A percentile compares a stretch with the other conserved stretches of the same genome.
Evolutionary conservation across 192 early-diverging fungal genomes (phyloP).

Genomic region (Podila epigama): DNA sequence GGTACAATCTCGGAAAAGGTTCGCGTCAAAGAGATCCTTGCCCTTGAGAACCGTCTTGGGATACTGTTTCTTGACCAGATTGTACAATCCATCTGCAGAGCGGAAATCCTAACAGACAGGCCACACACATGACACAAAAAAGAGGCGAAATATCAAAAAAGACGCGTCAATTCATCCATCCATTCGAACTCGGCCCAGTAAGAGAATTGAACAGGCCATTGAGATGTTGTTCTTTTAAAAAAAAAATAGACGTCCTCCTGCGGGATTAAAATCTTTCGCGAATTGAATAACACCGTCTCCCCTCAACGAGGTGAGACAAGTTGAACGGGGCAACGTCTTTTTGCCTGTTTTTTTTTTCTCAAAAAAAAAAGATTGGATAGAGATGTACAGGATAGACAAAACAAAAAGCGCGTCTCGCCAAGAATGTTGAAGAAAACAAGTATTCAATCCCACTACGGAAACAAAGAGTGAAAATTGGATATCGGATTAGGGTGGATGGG

Average conservation of each 20-base stretch:
- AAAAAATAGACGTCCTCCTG: too few relatives aligned
- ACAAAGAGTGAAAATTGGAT: background rate
- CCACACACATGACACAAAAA: too few relatives aligned
- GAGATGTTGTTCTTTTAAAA: too few relatives aligned
- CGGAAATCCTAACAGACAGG: conserved; percentile 89
- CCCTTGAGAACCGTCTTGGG: conserved; percentile 75
- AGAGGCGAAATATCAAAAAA: too few relatives aligned
- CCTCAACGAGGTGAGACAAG: too few relatives aligned
- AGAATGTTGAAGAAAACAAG: background rate
- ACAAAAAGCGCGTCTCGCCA: background rate
- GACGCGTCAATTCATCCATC: too few relatives aligned
- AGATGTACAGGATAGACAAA: background rate
- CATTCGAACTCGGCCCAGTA: too few relatives aligned
- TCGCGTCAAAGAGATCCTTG: conserved; percentile 87
- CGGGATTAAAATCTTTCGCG: too few relatives aligned
- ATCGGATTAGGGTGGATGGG: background rate
- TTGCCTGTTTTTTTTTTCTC: too few relatives aligned
- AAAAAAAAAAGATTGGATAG: background rate
- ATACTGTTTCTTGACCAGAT: conserved; percentile 78
- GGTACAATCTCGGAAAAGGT: conserved; percentile 72
- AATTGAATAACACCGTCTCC: too few relatives aligned
- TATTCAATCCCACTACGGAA: background rate
- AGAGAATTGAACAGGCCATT: too few relatives aligned
- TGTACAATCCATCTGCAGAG: conserved; percentile 85
- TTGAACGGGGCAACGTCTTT: too few relatives aligned